These are phyloP conservation scores for Rubia yunnanensis DNA, from an alignment of 257 asterid species.

Conservation along the genomic window DNA sequence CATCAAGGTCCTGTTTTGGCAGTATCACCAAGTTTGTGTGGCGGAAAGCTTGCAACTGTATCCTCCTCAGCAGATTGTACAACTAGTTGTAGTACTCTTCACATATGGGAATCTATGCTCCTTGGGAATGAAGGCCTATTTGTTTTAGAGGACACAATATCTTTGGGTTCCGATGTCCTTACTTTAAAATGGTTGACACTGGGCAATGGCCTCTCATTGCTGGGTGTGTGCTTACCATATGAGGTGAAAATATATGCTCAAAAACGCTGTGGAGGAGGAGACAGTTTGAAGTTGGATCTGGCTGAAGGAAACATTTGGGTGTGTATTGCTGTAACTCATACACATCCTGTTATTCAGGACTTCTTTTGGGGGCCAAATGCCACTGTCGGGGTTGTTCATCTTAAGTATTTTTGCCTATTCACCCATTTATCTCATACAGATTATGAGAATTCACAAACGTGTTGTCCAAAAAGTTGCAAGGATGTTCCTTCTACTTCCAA, in stretches of 20 bases:
- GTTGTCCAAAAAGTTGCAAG: slow-evolving; percentile 11
- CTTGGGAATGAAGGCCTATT: slow-evolving; percentile 56
- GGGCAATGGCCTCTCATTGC: slow-evolving; percentile 72
- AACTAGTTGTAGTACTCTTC: slow-evolving; percentile 30
- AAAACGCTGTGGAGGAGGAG: slow-evolving; percentile 57
- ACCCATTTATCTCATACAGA: slow-evolving; percentile 42
- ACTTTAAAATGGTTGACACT: slow-evolving; percentile 60
- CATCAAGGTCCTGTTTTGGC: slow-evolving; percentile 47
- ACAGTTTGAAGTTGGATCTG: slow-evolving; percentile 42
- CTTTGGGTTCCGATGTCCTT: slow-evolving; percentile 55
- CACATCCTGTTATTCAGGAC: slow-evolving; percentile 44
- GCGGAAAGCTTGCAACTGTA: slow-evolving; percentile 61
- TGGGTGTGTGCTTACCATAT: slow-evolving; percentile 65
- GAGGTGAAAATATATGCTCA: slow-evolving; percentile 57
- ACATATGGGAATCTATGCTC: slow-evolving; percentile 75
- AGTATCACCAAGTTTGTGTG: slow-evolving; percentile 57
- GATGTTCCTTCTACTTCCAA: slow-evolving; percentile 13
- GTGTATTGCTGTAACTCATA: slow-evolving; percentile 54
- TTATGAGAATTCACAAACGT: slow-evolving; percentile 20
- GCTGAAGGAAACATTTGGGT: slow-evolving; percentile 56
- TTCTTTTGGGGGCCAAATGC: slow-evolving; percentile 95
- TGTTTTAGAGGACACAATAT: slow-evolving; percentile 61
- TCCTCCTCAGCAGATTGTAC: slow-evolving; percentile 31
- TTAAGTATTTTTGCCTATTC: slow-evolving; percentile 55
- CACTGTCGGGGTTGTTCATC: slow-evolving; percentile 50